Conservation (phyloP, 495 filamentous ascomycete genomes). For the Penicillium paxilli region DNA sequence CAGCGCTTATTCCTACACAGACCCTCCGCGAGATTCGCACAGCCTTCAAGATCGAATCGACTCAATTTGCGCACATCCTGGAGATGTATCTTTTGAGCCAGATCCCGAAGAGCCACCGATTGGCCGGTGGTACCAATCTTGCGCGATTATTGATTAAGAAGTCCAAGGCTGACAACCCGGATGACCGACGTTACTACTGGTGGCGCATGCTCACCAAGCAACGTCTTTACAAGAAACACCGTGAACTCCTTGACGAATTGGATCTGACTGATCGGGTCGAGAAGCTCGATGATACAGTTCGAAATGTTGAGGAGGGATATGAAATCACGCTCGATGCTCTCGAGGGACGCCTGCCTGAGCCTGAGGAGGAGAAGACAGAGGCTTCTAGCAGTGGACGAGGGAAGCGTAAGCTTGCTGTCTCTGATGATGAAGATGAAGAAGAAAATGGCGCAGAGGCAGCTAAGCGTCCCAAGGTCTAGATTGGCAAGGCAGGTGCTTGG, state of each 20-base stretch:
- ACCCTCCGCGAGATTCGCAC: conserved; percentile 61
- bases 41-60: conserved; percentile 72
- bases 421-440: conserved; percentile 51
- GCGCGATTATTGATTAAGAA: conserved; percentile 54
- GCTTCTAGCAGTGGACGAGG: conserved; percentile 30
- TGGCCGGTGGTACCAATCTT: conserved; percentile 51
- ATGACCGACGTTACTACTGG: conserved; percentile 68
- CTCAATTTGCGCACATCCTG: conserved; percentile 84
- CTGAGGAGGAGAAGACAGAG: conserved; percentile 15
- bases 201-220: conserved; percentile 85
- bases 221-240: conserved; percentile 75
- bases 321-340: conserved; percentile 61
- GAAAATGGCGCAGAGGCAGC: conserved; percentile 29
- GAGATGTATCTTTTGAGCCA: conserved; percentile 86
- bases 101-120: conserved; percentile 64
- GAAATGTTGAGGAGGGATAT: conserved; percentile 81
- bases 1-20: conserved; percentile 59
- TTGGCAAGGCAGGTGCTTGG: neutral
- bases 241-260: conserved; percentile 74
- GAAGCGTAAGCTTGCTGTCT: conserved; percentile 51
- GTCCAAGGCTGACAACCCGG: conserved; percentile 48
- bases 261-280: conserved; percentile 73
- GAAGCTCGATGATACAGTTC: conserved; percentile 77
- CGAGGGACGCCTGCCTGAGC: conserved; percentile 34
- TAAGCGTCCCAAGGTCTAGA: conserved; percentile 43